Evolutionary conservation across 2,329 filamentous ascomycete species (phyloP).

Genomic region (Metarhizium rileyi): DNA sequence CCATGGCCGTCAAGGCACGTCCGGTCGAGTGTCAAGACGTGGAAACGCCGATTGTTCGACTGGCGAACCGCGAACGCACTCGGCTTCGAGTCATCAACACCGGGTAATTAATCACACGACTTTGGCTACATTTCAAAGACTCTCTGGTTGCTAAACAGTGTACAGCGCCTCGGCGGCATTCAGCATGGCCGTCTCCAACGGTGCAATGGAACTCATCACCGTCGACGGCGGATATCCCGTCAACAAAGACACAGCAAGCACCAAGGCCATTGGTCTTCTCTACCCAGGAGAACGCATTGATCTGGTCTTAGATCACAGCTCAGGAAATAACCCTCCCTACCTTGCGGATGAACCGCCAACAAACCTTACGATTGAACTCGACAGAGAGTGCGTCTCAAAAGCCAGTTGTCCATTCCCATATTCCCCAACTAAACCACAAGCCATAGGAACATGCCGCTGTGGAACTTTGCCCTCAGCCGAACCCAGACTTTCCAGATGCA

Average conservation of each 20-base stretch:
- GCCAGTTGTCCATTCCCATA: rapidly evolving
- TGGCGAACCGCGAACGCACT: slow-evolving; percentile 7
- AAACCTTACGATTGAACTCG: slow-evolving; percentile 7
- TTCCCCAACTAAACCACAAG: neutral
- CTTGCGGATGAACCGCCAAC: neutral
- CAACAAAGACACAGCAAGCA: slow-evolving; percentile 7
- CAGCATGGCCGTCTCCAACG: slow-evolving; percentile 3
- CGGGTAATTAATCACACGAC: slow-evolving; percentile 8
- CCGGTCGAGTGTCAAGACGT: slow-evolving; percentile 9
- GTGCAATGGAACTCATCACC: slow-evolving; percentile 9
- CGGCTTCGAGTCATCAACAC: slow-evolving; percentile 12
- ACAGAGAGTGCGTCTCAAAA: slow-evolving; percentile 8
- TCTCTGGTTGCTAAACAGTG: neutral
- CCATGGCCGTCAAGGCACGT: slow-evolving; percentile 11
- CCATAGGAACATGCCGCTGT: slow-evolving; percentile 12
- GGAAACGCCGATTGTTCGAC: slow-evolving; percentile 4
- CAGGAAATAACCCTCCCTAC: too few relatives aligned
- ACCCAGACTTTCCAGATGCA: slow-evolving; percentile 11
- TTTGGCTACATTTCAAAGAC: too few relatives aligned
- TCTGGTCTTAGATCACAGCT: slow-evolving; percentile 5
- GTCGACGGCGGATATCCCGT: slow-evolving; percentile 12
- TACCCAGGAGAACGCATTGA: slow-evolving; percentile 15
- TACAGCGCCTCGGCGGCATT: slow-evolving; percentile 6
- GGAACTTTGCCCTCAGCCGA: slow-evolving; percentile 12
- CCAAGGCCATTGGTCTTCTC: slow-evolving; percentile 10